Conservation (phyloP, 768 basidiomycete genomes). For the Lactarius akahatsu region DNA sequence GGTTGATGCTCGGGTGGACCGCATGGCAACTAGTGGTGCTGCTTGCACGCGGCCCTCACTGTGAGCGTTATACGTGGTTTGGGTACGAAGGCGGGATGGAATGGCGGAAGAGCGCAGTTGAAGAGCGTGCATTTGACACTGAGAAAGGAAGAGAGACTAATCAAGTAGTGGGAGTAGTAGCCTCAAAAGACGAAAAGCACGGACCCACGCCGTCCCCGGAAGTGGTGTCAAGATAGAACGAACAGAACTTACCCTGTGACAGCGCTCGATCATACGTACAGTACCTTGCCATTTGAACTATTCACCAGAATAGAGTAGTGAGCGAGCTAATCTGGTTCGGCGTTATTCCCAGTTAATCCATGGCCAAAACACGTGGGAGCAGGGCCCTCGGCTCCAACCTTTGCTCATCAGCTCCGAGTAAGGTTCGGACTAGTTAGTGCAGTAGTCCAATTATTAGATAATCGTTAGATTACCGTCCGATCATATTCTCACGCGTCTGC, state of each 20-base stretch:
- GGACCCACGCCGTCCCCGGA: background rate
- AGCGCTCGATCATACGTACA: too few species aligned
- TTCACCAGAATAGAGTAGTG: too few species aligned
- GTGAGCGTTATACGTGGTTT: conserved; percentile 24
- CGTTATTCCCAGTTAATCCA: too few species aligned
- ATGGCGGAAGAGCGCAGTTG: conserved; percentile 16
- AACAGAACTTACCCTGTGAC: background rate
- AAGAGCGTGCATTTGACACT: background rate
- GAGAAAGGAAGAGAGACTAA: background rate
- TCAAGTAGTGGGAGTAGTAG: background rate
- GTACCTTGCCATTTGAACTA: too few species aligned
- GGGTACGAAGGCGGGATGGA: conserved; percentile 22
- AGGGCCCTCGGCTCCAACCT: too few species aligned
- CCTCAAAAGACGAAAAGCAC: background rate
- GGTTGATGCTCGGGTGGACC: conserved; percentile 34
- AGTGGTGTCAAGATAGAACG: background rate
- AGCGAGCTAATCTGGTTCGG: too few species aligned
- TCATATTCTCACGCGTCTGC: too few species aligned
- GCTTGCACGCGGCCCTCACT: conserved; percentile 35
- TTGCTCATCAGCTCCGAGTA: too few species aligned
- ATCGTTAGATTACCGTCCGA: too few species aligned
- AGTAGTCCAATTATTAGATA: too few species aligned
- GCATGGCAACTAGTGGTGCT: conserved; percentile 35
- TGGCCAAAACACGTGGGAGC: too few species aligned
- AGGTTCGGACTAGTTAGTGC: too few species aligned